phyloP scores from a whole-genome alignment of 1,139 yeast genomes.

The Saccharomycopsis phalli region DNA sequence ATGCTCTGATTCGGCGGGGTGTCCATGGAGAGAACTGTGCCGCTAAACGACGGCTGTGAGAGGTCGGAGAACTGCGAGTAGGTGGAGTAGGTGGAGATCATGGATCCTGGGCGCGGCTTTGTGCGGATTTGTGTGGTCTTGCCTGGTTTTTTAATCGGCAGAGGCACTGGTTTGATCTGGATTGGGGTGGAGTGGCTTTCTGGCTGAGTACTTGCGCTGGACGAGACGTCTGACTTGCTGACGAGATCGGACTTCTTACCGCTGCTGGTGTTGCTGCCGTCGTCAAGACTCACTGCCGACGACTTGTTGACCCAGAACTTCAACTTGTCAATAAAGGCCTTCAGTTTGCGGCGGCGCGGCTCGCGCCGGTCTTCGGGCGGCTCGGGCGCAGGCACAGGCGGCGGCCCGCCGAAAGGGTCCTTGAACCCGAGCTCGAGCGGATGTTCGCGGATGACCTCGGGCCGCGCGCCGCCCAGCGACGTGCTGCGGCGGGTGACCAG shows the following conservation, averaged over 20 bases:
- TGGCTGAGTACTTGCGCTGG: constrained; percentile 17
- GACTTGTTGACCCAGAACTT: constrained; percentile 15
- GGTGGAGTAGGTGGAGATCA: constrained; percentile 55
- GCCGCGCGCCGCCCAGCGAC: not conserved
- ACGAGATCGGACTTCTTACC: constrained; percentile 1
- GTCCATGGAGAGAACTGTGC: constrained; percentile 25
- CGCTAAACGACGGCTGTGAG: constrained; percentile 31
- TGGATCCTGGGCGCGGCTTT: constrained; percentile 47
- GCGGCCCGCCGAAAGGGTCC: not conserved
- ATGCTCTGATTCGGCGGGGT: constrained; percentile 13
- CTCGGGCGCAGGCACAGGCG: not conserved
- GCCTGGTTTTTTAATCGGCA: not conserved
- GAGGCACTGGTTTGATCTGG: not conserved
- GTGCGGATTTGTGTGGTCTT: not conserved
- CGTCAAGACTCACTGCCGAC: constrained; percentile 1
- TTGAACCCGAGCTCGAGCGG: too few species aligned
- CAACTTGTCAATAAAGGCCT: constrained; percentile 14
- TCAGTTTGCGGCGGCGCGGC: constrained; percentile 9
- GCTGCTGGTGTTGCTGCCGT: constrained; percentile 1
- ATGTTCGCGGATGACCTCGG: not conserved
- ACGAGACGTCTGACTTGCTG: not conserved
- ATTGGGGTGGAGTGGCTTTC: too few species aligned
- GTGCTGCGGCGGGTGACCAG: constrained; percentile 9
- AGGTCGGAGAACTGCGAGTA: constrained; percentile 47
- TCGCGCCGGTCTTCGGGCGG: constrained; percentile 17